Evolutionary conservation across 2,329 filamentous ascomycete genomes (phyloP), one percentile per base, ranked within the genome.

Genomic region (Talaromyces atroroseus): DNA sequence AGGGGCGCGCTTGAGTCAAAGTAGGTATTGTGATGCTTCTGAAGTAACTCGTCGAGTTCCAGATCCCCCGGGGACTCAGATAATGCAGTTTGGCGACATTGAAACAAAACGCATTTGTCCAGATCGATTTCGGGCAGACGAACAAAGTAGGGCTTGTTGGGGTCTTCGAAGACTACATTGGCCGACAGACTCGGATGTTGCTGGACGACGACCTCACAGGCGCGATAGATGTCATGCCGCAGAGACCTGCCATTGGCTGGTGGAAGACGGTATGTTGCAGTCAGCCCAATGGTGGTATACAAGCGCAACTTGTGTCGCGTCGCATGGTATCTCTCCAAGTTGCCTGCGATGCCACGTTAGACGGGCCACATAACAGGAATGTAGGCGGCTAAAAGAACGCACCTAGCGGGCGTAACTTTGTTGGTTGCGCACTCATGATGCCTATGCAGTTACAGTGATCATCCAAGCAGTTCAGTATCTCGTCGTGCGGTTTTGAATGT

Each of bases 281-380:
- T 66, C 23, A 77, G 63, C 7, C 68, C 72, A 24, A 76, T 73
- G 60, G 77, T 79, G 51, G 69, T 68, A 63, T 78, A 79, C 51
- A 76, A 74, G 0, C 67, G 66, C 2, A 76, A 60, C 49, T 75
- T 64, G 52, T 79, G 74, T 36, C 74, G 70, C 8, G 70, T 61
- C 1, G 74, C 76, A 5, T 74, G 77, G 61, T 71, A 75, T 47
- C 74, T 71, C 63, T 80, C 77, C 42, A 77, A 62, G 21, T 66
- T 68, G 45, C 76, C 75, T 77, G 42, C 36, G 16, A 32, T 36
- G 53, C 23, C 34, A 42, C 34, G 26, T 38, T 10, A 10, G 34
- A 29, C 2, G 18, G 18, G 40, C 5, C 36, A 7, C 16, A 18
- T 36, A 36, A 6, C 12, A 16, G 2, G 2, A 16, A 10, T 16